Base-by-base conservation (phyloP, 2,329 filamentous ascomycete species). In the Tolypocladium capitatum region DNA sequence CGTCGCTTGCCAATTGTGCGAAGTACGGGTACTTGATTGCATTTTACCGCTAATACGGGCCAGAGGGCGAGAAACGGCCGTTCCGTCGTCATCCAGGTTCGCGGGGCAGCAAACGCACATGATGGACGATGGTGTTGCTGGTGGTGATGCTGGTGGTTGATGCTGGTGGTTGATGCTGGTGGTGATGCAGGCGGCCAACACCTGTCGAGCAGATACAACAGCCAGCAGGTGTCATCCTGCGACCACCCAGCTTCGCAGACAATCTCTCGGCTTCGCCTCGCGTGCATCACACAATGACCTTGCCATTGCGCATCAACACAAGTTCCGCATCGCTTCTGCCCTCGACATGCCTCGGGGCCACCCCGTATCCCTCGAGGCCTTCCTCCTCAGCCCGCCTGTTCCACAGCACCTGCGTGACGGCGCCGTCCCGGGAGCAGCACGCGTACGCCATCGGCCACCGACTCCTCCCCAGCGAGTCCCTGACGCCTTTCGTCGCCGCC, bases 401-500 rank as follows among this genome's bases (percentile, higher is more conserved):
- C 85, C 84, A 90, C 4, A 88, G 55, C 63, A 89, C 76, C 66
- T 90, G 84, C 57, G 73, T 65, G 21, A 88, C 60, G 8, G 60
- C 59, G 0, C 85, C 85, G 2, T 74, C 70, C 16, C 57, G 57
- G 1, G 74, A 74, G 50, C 84, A 80, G 48, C 76, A 78, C 27
- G 86, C 63, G 56, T 80, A 94, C 0, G 81, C 81, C 71, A 95
- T 76, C 1, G 88, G 85, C 68, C 76, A 81, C 34, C 68, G 63
- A 58, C 83, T 85, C 49, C 78, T 69, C 5, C 74, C 74, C 54
- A 96, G 59, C 24, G 86, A 80, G 43, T 88, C 81, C 49, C 86
- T 70, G 3, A 94, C 80, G 1, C 90, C 91, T 58, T 80, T 84
- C 0, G 89, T 94, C 31, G 88, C 84, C 46, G 80, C 72, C 51